Evolutionary conservation across 768 basidiomycete species (phyloP).

Genomic region (Mrakia frigida): DNA sequence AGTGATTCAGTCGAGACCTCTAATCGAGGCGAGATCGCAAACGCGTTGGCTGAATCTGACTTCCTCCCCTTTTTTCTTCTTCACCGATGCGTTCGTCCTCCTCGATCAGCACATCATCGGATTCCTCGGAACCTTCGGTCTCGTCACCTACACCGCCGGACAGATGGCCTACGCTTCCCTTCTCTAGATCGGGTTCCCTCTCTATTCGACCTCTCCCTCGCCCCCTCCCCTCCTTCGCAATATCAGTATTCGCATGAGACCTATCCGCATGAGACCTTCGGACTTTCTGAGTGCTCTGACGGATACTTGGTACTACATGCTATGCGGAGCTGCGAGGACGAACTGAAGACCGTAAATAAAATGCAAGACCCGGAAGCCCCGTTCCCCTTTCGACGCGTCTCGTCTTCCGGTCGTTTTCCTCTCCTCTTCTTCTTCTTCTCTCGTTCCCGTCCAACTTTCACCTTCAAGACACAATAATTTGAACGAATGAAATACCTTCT

Average conservation of each 20-base stretch:
- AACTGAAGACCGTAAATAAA: no score
- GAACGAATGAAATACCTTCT: background rate
- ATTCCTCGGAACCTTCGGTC: background rate
- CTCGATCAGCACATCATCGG: background rate
- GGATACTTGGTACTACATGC: no score
- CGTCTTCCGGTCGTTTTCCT: no score
- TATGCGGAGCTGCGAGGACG: no score
- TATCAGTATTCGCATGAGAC: background rate
- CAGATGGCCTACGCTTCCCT: background rate
- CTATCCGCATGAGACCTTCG: no score
- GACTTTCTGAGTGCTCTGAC: no score
- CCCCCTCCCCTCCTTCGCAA: background rate
- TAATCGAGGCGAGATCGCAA: no score
- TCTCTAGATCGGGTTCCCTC: background rate
- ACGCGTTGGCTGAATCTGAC: no score
- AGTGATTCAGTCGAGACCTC: background rate
- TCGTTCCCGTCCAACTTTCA: background rate
- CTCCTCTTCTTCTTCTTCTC: background rate
- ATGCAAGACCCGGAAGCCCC: no score
- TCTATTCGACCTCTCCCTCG: background rate
- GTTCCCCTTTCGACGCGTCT: no score
- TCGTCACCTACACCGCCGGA: background rate
- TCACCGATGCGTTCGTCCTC: background rate
- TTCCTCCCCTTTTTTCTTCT: no score
- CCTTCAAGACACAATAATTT: background rate